These are phyloP conservation scores for Penicillium expansum DNA, from an alignment of 2,329 filamentous ascomycete species.

Conservation along the genomic window DNA sequence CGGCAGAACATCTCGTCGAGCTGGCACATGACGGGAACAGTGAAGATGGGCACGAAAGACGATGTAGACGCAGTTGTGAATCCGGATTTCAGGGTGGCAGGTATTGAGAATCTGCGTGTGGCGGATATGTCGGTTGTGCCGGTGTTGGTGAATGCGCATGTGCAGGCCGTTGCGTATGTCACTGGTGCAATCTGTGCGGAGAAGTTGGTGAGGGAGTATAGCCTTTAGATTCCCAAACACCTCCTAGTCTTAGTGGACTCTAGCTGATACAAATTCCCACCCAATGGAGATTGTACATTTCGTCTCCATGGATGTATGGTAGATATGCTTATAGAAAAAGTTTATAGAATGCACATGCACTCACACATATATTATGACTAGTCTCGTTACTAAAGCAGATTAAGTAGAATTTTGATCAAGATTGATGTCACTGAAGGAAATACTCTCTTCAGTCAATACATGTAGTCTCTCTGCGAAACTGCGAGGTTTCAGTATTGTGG, in stretches of 20 bases:
- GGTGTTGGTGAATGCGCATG: slow-evolving; percentile 49
- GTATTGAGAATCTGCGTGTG: slow-evolving; percentile 41
- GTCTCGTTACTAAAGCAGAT: neutral
- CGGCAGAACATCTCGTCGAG: slow-evolving; percentile 46
- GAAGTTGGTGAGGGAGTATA: slow-evolving; percentile 49
- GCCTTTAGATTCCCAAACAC: slow-evolving; percentile 23
- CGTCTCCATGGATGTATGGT: too few relatives aligned
- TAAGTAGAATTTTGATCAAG: neutral
- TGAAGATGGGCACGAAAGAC: slow-evolving; percentile 53
- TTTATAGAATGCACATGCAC: neutral
- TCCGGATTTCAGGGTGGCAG: slow-evolving; percentile 39
- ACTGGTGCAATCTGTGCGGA: slow-evolving; percentile 54
- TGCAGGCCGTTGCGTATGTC: slow-evolving; percentile 54
- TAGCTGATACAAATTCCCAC: neutral
- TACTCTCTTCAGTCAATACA: neutral
- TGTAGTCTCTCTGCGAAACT: neutral
- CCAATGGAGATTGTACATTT: neutral
- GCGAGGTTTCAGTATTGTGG: neutral
- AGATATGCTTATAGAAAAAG: neutral
- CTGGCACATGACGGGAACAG: slow-evolving; percentile 58
- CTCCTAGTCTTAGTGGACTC: neutral
- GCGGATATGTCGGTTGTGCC: slow-evolving; percentile 46
- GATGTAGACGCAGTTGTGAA: slow-evolving; percentile 52
- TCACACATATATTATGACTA: neutral
- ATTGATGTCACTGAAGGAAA: neutral